Base-by-base conservation (phyloP, 2,329 filamentous ascomycete species). In the Nothophaeocryptopus gaeumannii region DNA sequence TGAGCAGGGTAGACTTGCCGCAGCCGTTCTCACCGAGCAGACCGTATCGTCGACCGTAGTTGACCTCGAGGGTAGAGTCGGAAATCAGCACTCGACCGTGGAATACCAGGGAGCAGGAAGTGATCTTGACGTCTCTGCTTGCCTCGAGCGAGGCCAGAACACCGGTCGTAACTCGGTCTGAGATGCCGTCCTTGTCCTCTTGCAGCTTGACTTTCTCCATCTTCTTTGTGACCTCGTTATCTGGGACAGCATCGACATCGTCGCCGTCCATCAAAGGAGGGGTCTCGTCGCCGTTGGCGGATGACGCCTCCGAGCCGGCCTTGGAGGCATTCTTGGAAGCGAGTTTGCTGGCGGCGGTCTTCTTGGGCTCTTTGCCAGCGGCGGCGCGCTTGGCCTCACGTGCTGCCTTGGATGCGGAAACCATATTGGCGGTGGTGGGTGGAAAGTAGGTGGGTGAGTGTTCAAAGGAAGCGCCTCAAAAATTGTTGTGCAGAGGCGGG, bases 11-110 rank as follows among this genome's bases (percentile, higher is more conserved):
- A 59, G 88, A 95, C 81, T 99, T 99, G 72, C 93, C 93, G 74
- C 93, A 99, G 60, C 93, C 93, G 86, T 99, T 99, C 82, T 99
- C 93, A 67, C 93, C 93, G 58, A 99, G 78, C 51, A 99, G 79
- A 71, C 93, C 93, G 71, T 99, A 99, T 66, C 93, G 84, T 66
- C 91, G 88, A 60, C 88, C 90, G 70, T 89, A 93, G 70, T 88
- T 92, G 67, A 99, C 81, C 74, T 99, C 95, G 71, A 99, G 80
- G 43, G 85, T 95, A 58, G 88, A 88, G 74, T 99, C 93, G 69
- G 85, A 92, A 75, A 99, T 88, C 54, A 99, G 84, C 62, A 97
- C 93, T 64, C 88, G 89, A 65, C 95, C 93, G 80, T 99, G 95
- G 83, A 99, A 99, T 58, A 96, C 92, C 62, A 99, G 79, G 58